Evolutionary conservation across 441 rosid species (phyloP), one percentile per base, ranked within the genome.

Genomic region (Euphorbia schlechtendalii): DNA sequence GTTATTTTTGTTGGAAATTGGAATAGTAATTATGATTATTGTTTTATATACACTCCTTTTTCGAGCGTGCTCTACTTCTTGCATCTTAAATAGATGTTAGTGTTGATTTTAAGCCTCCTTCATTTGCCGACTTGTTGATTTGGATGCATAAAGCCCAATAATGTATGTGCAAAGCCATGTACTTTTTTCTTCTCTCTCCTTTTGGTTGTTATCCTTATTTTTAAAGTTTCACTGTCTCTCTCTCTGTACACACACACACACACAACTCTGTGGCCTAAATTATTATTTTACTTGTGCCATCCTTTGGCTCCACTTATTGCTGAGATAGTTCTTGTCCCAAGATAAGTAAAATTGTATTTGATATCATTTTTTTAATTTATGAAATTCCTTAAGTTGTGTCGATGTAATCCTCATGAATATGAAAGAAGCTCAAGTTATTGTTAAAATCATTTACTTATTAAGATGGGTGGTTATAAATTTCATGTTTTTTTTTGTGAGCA

Each of bases 401-500:
- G 9, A 22, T 53, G 13, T 53, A 22, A 10, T 21, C 59, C 46
- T 64, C n/a, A n/a, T n/a, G n/a, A n/a, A n/a, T 52, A 13, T 64
- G 32, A 34, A 13, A 11, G 14, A 59, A 60, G 4, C 15, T 40
- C 24, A 24, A 41, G 43, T 60, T 46, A 12, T 28, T 51, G 11
- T 63, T 8, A 32, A 36, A 24, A 64, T 17, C 25, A 32, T 36
- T 67, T 13, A 21, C 54, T 63, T 36, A 54, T 59, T 38, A 34
- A 12, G 48, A 38, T 34, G 20, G 56, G 54, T 54, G 68, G 62
- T 53, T 70, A 60, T 60, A 14, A 69, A 53, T 36, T 55, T 64
- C 61, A 21, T 60, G 55, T 36, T 55, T 54, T 70, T 63, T 70
- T 63, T 74, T 70, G 66, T 66, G 48, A 3, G 48, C 73, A 95